Conservation (phyloP, 2,329 filamentous ascomycete genomes). For the Pseudogymnoascus sp. region DNA sequence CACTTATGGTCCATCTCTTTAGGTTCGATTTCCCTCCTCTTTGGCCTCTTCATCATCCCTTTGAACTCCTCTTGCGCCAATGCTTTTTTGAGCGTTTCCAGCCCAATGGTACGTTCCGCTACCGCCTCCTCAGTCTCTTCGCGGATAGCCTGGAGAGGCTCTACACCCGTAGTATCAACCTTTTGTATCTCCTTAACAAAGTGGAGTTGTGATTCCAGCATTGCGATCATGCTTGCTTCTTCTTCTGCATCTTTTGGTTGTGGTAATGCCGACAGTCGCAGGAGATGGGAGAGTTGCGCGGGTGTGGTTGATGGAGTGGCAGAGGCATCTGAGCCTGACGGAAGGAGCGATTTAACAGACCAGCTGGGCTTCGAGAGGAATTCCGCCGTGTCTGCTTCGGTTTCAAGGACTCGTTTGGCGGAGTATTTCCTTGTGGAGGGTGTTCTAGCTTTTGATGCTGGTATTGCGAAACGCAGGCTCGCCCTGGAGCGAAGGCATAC, state of each 20-base stretch:
- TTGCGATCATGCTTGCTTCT: conserved; percentile 63
- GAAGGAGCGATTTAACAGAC: conserved; percentile 73
- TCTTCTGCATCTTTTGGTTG: conserved; percentile 54
- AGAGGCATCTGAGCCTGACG: conserved; percentile 27
- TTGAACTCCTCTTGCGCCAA: conserved; percentile 53
- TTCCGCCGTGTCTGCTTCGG: conserved; percentile 21
- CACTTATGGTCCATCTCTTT: conserved; percentile 17
- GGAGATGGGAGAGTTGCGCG: conserved; percentile 51
- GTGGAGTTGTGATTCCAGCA: conserved; percentile 72
- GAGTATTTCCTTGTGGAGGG: neutral
- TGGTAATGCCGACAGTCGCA: conserved; percentile 82
- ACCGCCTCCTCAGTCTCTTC: conserved; percentile 62
- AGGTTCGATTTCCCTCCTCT: conserved; percentile 16
- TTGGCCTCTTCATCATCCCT: conserved; percentile 36
- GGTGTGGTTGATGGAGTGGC: conserved; percentile 18
- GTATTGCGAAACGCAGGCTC: neutral
- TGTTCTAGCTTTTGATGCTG: neutral
- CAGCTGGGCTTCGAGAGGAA: conserved; percentile 67
- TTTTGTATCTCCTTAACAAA: conserved; percentile 84
- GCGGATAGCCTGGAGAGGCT: conserved; percentile 69
- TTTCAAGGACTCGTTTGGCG: conserved; percentile 5
- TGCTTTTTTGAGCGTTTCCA: conserved; percentile 48
- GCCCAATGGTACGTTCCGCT: conserved; percentile 49
- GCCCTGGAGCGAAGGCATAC: conserved; percentile 5
- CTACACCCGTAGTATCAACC: conserved; percentile 65